Base-by-base conservation (phyloP, 805 yeast genomes). In the Lachancea kluyveri region DNA sequence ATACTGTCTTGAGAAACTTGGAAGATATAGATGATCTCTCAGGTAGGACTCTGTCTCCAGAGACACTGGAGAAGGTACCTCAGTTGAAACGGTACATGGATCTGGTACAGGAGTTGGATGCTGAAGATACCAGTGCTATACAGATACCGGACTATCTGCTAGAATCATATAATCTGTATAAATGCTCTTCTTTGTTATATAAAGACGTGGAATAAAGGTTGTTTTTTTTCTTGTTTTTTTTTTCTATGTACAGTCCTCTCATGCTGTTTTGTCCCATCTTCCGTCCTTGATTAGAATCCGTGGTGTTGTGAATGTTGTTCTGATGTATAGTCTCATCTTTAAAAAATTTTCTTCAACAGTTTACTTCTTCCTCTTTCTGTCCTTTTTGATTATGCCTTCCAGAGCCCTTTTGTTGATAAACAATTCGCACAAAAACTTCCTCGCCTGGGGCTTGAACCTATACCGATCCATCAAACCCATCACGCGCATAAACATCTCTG, bases 391-490 rank as follows among this genome's bases (percentile, higher is more conserved):
- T 30, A 77, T 42, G 8, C 56, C 55, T 37, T 77, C 84, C 50
- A 80, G 57, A 26, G 76, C 60, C 19, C 62, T 62, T 8, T 68
- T 62, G 41, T 70, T 69, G 33, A 73, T 70, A 42, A 83, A 73
- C 32, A 81, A 59, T 25, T 78, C 88, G 45, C 79, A 69, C 10
- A 86, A 60, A 47, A 77, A 79, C 41, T 74, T 67, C 21, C 94
- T 61, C 12, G 74, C 74, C 4, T 73, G 72, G 31, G 72, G 74
- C 41, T 78, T 72, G 54, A 74, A 82, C 28, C 67, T 69, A 64
- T 59, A 86, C 52, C 54, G 63, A 43, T 65, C 81, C 67, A 67
- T 67, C 46, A 63, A 67, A 33, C 59, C 65, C 57, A 65, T 63
- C 30, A 63, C 75, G 48, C 65, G 68, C 53, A 51, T 64, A 49